Percentiles rank a stretch among this genome's conserved stretches.
These are phyloP conservation scores for Penicillium robsamsonii DNA, from an alignment of 495 filamentous ascomycete species.

Conservation along the genomic window DNA sequence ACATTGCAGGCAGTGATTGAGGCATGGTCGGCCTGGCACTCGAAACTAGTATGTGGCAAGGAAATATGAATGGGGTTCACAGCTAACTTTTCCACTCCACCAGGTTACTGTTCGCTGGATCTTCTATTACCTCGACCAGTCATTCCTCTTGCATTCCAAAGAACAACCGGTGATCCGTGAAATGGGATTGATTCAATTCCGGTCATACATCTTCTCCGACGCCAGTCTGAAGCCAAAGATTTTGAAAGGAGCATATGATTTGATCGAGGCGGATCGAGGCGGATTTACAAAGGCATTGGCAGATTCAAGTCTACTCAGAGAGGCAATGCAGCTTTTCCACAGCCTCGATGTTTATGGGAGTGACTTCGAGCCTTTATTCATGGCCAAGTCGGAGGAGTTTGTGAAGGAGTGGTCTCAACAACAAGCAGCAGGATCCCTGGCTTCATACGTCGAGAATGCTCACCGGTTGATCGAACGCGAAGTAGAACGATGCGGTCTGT, in stretches of 20 bases:
- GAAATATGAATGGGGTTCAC: not conserved
- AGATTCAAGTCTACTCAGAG: slow-evolving; percentile 59
- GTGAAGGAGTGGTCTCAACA: slow-evolving; percentile 63
- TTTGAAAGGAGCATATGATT: slow-evolving; percentile 68
- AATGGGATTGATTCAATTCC: slow-evolving; percentile 59
- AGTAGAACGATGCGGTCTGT: slow-evolving; percentile 68
- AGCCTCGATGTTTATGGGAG: slow-evolving; percentile 73
- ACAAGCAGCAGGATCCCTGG: slow-evolving; percentile 57
- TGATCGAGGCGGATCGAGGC: slow-evolving; percentile 71
- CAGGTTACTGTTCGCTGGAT: slow-evolving; percentile 76
- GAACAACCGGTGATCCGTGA: slow-evolving; percentile 54
- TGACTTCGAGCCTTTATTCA: slow-evolving; percentile 74
- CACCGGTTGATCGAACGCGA: slow-evolving; percentile 66
- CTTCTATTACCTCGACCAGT: slow-evolving; percentile 90
- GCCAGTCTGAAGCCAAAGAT: slow-evolving; percentile 51
- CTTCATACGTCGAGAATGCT: slow-evolving; percentile 67
- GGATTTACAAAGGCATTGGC: slow-evolving; percentile 34
- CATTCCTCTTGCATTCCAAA: slow-evolving; percentile 72
- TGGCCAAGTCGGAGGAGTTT: slow-evolving; percentile 62
- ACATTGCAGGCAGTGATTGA: slow-evolving; percentile 62
- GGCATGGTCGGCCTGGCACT: slow-evolving; percentile 76
- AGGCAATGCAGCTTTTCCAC: slow-evolving; percentile 76
- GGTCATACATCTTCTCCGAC: slow-evolving; percentile 55
- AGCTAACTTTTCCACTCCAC: slow-evolving; percentile 12
- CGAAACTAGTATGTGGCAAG: slow-evolving; percentile 59